Evolutionary conservation across 495 filamentous ascomycete species (phyloP).

Genomic region (Hypomontagnella monticulosa): DNA sequence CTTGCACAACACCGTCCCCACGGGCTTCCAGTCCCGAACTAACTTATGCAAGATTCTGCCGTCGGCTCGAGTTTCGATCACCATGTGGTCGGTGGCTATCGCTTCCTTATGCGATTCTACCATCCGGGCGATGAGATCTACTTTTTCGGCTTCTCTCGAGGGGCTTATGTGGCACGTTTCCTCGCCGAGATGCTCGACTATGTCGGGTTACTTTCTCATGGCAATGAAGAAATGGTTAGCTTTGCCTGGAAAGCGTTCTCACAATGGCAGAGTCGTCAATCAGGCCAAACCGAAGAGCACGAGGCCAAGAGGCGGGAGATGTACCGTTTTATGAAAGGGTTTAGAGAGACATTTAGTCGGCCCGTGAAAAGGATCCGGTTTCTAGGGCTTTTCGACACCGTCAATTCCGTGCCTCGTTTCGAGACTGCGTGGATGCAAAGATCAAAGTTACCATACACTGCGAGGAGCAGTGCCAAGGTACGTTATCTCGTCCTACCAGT

Average conservation of each 20-base stretch:
- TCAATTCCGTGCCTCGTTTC: slow-evolving; percentile 84
- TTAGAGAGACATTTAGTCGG: slow-evolving; percentile 85
- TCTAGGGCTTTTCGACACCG: slow-evolving; percentile 76
- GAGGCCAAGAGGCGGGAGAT: slow-evolving; percentile 65
- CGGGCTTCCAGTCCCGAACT: too few species aligned
- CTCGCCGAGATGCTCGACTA: slow-evolving; percentile 88
- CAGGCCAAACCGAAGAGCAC: slow-evolving; percentile 64
- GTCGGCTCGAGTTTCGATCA: slow-evolving; percentile 84
- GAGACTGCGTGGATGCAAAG: slow-evolving; percentile 88
- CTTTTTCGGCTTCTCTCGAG: slow-evolving; percentile 86
- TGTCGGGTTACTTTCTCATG: slow-evolving; percentile 78
- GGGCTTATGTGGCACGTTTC: slow-evolving; percentile 88
- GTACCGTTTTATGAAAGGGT: slow-evolving; percentile 81
- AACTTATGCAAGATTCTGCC: too few species aligned
- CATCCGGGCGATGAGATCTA: slow-evolving; percentile 80
- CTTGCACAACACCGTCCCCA: too few species aligned
- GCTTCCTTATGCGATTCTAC: slow-evolving; percentile 90
- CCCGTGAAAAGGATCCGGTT: slow-evolving; percentile 78
- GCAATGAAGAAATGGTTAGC: slow-evolving; percentile 86
- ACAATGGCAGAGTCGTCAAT: slow-evolving; percentile 79
- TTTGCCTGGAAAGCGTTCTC: slow-evolving; percentile 93
- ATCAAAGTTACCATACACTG: slow-evolving; percentile 84
- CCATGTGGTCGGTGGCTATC: slow-evolving; percentile 86
- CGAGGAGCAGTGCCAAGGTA: slow-evolving; percentile 73
- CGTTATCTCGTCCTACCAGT: slow-evolving; percentile 65